phyloP scores from a whole-genome alignment of 352 stramenopile species.

The Albugo laibachii region DNA sequence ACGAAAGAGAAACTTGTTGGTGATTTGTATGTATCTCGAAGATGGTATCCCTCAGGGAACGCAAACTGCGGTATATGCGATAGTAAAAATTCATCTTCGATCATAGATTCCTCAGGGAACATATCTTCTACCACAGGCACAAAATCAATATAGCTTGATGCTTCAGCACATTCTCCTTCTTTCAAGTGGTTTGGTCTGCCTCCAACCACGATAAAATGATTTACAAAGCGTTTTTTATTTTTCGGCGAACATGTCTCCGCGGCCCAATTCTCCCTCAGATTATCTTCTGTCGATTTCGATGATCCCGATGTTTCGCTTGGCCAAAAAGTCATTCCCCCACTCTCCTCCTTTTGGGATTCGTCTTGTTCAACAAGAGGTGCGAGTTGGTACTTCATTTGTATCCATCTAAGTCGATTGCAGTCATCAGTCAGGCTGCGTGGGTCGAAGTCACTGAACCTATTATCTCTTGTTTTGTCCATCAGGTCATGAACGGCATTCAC shows the following conservation, averaged over 20 bases:
- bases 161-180: too few species aligned
- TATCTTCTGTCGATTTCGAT: background rate
- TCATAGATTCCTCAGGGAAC: too few species aligned
- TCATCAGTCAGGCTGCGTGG: background rate
- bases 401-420: background rate
- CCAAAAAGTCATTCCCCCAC: too few species aligned
- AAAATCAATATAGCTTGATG: too few species aligned
- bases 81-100: too few species aligned
- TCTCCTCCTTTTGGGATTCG: too few species aligned
- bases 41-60: slow-evolving; percentile 49
- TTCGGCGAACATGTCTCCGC: background rate
- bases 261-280: background rate
- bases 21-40: slow-evolving; percentile 29
- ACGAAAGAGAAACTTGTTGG: slow-evolving; percentile 73
- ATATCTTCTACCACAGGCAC: too few species aligned
- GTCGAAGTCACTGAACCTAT: background rate
- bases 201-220: slow-evolving; percentile 61
- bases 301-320: too few species aligned
- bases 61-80: slow-evolving; percentile 20
- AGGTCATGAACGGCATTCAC: slow-evolving; percentile 13
- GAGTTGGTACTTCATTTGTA: too few species aligned
- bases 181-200: background rate
- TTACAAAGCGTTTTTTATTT: slow-evolving; percentile 3
- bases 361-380: background rate
- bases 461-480: background rate